Evolutionary conservation across 129 eudicot species (phyloP).

Genomic region (Gnaphalium uliginosum): DNA sequence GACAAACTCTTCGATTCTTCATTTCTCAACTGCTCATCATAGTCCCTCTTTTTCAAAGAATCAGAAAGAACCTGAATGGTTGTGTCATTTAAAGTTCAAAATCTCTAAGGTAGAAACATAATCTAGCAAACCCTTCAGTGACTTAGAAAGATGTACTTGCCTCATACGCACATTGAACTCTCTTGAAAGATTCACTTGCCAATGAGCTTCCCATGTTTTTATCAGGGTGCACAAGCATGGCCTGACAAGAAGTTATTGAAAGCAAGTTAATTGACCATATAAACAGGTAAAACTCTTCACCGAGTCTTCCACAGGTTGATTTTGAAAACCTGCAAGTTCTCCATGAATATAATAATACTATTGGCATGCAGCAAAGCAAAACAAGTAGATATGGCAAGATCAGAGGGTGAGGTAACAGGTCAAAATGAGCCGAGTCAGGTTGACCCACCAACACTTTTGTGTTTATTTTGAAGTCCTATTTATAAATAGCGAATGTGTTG

Average conservation of each 20-base stretch:
- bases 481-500: too few species aligned
- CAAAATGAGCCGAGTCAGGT: neutral
- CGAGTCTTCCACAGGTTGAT: neutral
- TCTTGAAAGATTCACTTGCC: conserved; percentile 95
- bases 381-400: neutral
- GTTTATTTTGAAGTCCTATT: too few species aligned
- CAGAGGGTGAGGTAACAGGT: neutral
- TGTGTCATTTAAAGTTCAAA: neutral
- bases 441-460: neutral
- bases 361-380: neutral
- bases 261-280: neutral
- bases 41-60: conserved; percentile 79
- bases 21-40: conserved; percentile 82
- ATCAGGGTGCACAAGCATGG: conserved; percentile 98
- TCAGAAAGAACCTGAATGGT: conserved; percentile 80
- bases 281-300: neutral
- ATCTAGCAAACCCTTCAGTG: neutral
- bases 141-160: conserved; percentile 28
- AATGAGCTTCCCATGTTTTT: conserved; percentile 96
- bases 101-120: neutral
- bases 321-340: neutral
- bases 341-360: neutral
- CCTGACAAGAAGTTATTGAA: conserved; percentile 40
- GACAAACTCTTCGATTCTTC: conserved; percentile 62
- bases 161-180: conserved; percentile 95